Evolutionary conservation across 768 basidiomycete species (phyloP), one percentile per base, ranked within the genome.

Genomic region (Xerocomus brunneocitrinus): DNA sequence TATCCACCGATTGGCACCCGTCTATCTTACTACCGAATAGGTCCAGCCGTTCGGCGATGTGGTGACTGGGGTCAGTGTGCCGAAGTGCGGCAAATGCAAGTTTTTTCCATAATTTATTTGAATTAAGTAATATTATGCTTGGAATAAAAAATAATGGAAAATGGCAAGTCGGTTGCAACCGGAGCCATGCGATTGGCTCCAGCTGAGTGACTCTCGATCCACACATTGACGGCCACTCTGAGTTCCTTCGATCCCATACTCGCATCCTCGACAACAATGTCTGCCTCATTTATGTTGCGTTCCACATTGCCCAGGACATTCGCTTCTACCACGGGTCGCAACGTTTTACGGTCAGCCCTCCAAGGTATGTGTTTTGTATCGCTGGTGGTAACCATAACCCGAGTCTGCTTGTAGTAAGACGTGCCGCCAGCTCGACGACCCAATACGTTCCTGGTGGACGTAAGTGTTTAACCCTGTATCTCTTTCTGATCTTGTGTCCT

Each of bases 381-480:
- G 25, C 50, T 14, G 31, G 14, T 28, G 36, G 12, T 22, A n/a
- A 9, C 3, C 8, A 19, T 38, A 19, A 39, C 52, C 45, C 39
- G 35, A 8, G 16, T 35, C 12, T 32, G 31, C n/a, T 24, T 32
- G n/a, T 44, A 79, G 78, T 67, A 52, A 71, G 77, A 68, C 66
- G 71, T 62, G 63, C 74, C 22, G 71, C 71, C 51, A 72, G 71
- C 47, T 61, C 68, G 16, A 58, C 62, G 4, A 53, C 65, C 4
- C 60, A 67, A 54, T 86, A 87, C 58, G 79, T 87, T 59, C 84
- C 86, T 45, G 86, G 86, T 56, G 85, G 86, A 63, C 85, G 85
- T 86, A 66, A 63, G 85, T 83, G 24, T 16, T 16, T 1, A 27
- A 24, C 24, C 31, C 19, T 10, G 22, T 30, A 49, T 16, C 14